Evolutionary conservation across 768 basidiomycete genomes (phyloP).

Genomic region (Phanerochaete sordida): DNA sequence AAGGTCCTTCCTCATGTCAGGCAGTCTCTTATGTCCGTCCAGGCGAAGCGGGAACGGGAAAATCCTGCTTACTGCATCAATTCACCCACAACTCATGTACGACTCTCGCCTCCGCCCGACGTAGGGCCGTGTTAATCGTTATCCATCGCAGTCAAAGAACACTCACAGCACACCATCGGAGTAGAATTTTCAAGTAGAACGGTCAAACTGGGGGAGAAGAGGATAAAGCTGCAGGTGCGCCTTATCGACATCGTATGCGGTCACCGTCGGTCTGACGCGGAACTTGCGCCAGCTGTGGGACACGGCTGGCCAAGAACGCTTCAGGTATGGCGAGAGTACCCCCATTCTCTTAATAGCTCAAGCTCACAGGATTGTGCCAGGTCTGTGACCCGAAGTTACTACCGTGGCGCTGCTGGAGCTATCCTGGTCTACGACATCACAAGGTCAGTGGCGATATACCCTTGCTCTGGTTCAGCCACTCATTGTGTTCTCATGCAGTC

Average conservation of each 20-base stretch:
- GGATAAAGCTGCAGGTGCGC: constrained; percentile 90
- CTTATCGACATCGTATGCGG: background rate
- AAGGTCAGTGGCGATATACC: constrained; percentile 44
- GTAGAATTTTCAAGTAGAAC: constrained; percentile 97
- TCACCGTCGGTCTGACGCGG: constrained; percentile 14
- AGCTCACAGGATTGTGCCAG: constrained; percentile 34
- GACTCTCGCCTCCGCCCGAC: constrained; percentile 24
- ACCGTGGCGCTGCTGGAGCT: constrained; percentile 89
- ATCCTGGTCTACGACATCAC: constrained; percentile 95
- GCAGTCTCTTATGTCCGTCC: background rate
- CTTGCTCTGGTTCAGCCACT: constrained; percentile 8
- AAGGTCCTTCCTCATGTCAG: background rate
- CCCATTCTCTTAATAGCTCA: background rate
- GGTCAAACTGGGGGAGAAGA: constrained; percentile 88
- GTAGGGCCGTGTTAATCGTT: background rate
- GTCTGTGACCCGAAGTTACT: constrained; percentile 93
- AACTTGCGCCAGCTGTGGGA: constrained; percentile 77
- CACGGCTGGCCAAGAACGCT: constrained; percentile 94
- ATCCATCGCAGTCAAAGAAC: constrained; percentile 74
- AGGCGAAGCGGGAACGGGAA: constrained; percentile 97
- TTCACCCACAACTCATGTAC: constrained; percentile 94
- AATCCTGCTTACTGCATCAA: constrained; percentile 94
- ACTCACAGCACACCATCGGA: constrained; percentile 97
- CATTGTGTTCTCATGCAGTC: constrained; percentile 43
- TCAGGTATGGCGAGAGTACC: constrained; percentile 50